Conservation (phyloP, 2,329 filamentous ascomycete genomes). For the Colletotrichum gigasporum region DNA sequence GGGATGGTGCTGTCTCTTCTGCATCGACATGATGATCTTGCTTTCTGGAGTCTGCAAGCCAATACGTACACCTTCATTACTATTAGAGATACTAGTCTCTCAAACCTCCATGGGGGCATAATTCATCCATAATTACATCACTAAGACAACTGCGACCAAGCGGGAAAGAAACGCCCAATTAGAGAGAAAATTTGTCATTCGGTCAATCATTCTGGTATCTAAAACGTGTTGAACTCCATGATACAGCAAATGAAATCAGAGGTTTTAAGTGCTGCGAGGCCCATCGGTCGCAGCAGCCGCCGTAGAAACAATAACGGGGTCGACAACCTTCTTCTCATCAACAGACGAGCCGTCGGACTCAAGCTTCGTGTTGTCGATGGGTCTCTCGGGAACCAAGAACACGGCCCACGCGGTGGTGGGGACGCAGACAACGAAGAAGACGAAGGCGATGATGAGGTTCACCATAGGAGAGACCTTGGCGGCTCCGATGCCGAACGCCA, state of each 20-base stretch:
- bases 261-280: neutral
- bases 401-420: slow-evolving; percentile 47
- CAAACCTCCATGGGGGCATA: too few relatives aligned
- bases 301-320: slow-evolving; percentile 9
- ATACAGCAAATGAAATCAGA: rapidly evolving
- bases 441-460: slow-evolving; percentile 58
- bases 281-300: slow-evolving; percentile 1
- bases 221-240: too few relatives aligned
- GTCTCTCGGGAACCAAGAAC: slow-evolving; percentile 48
- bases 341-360: neutral
- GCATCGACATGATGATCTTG: neutral
- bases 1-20: neutral
- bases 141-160: too few relatives aligned
- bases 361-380: slow-evolving; percentile 32
- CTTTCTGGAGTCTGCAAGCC: too few relatives aligned
- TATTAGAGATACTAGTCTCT: too few relatives aligned
- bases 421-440: slow-evolving; percentile 54
- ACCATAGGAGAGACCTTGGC: slow-evolving; percentile 55
- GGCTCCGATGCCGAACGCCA: slow-evolving; percentile 58
- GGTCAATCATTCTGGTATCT: neutral
- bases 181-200: too few relatives aligned
- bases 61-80: too few relatives aligned
- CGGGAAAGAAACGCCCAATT: too few relatives aligned
- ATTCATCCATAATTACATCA: too few relatives aligned
- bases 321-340: neutral